A percentile compares a stretch with the other conserved stretches of the same genome.
Evolutionary conservation across 31 red algal genomes (phyloP).

Genomic region (Odonthalia washingtoniensis): DNA sequence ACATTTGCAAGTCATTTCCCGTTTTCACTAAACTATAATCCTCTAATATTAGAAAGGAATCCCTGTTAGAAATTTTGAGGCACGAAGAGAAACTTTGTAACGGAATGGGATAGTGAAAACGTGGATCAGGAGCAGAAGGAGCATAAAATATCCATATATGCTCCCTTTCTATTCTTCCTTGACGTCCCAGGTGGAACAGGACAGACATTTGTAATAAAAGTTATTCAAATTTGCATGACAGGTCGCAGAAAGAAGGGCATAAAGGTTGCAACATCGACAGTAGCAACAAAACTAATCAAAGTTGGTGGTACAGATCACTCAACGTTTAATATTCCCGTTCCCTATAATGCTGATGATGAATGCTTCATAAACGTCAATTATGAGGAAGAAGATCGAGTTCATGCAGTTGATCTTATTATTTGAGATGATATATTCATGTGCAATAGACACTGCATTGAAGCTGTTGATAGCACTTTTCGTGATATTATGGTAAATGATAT

Average conservation of each 20-base stretch:
- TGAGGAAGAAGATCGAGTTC: background rate
- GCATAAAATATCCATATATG: too few relatives aligned
- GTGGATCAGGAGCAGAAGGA: too few relatives aligned
- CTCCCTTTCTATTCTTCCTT: conserved; percentile 36
- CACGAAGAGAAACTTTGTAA: too few relatives aligned
- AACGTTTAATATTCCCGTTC: conserved; percentile 12
- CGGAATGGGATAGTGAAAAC: too few relatives aligned
- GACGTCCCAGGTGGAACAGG: conserved; percentile 28
- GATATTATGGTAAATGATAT: background rate
- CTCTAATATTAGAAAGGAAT: too few relatives aligned
- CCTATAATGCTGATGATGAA: background rate
- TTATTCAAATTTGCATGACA: background rate
- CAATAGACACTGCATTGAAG: conserved; percentile 10
- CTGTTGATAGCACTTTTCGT: background rate
- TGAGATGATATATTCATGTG: conserved; percentile 32
- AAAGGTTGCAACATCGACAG: conserved; percentile 21
- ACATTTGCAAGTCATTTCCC: too few relatives aligned
- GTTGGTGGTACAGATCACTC: conserved; percentile 14
- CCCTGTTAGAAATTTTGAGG: too few relatives aligned
- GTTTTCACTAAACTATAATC: too few relatives aligned
- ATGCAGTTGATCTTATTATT: conserved; percentile 40
- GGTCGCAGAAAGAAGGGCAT: background rate
- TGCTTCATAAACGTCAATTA: conserved; percentile 5
- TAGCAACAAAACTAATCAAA: conserved; percentile 9
- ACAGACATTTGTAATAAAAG: conserved; percentile 20